A percentile compares a stretch with the other conserved stretches of the same genome.
phyloP scores from a whole-genome alignment of 2,329 filamentous ascomycete genomes.

The Hymenoscyphus repandus region DNA sequence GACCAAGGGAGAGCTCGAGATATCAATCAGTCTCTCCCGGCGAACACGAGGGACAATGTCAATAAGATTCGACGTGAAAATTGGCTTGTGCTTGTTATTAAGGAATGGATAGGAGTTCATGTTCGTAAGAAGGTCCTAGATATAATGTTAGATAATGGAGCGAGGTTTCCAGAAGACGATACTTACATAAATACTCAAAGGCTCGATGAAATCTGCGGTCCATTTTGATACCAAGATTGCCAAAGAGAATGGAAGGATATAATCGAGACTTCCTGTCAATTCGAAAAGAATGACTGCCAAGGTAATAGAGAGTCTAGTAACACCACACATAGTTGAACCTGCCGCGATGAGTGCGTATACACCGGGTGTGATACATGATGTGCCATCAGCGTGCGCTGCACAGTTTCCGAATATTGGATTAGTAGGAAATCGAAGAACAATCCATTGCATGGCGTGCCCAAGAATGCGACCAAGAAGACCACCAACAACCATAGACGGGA shows the following conservation, averaged over 20 bases:
- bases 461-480: slow-evolving; percentile 85
- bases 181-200: slow-evolving; percentile 82
- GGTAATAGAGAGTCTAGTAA: slow-evolving; percentile 88
- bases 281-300: slow-evolving; percentile 94
- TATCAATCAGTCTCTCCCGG: slow-evolving; percentile 78
- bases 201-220: slow-evolving; percentile 94
- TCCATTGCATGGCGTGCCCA: slow-evolving; percentile 78
- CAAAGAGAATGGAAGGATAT: slow-evolving; percentile 90
- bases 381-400: slow-evolving; percentile 58
- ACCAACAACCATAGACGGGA: slow-evolving; percentile 97
- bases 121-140: slow-evolving; percentile 79
- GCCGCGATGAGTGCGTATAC: slow-evolving; percentile 94
- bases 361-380: slow-evolving; percentile 89
- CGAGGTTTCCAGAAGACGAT: neutral
- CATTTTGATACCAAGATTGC: slow-evolving; percentile 94
- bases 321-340: slow-evolving; percentile 96
- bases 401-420: slow-evolving; percentile 73
- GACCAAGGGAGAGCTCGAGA: slow-evolving; percentile 75
- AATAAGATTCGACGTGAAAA: slow-evolving; percentile 82
- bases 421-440: slow-evolving; percentile 68
- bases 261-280: slow-evolving; percentile 88
- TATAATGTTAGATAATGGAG: slow-evolving; percentile 18
- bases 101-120: slow-evolving; percentile 98
- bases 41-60: slow-evolving; percentile 78
- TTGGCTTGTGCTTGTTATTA: slow-evolving; percentile 90